Base-by-base conservation (phyloP, 1,139 yeast species). In the Debaryomyces nepalensis region DNA sequence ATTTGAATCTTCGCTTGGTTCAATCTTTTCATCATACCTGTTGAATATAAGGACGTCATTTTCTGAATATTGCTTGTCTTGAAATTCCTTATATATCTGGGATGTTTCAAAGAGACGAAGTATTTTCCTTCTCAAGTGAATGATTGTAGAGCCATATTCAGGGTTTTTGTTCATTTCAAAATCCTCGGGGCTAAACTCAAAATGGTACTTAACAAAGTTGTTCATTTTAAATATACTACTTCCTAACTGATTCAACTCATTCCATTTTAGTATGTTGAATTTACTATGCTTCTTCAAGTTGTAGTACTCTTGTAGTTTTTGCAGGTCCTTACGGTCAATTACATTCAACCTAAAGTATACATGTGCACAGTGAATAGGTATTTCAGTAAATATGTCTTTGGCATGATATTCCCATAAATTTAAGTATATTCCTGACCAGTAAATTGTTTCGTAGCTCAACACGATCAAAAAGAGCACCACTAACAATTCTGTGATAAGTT, bases 181-280 rank as follows among this genome's bases (percentile, higher is more conserved):
- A 55, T 89, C 97, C 50, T 85, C 95, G 0, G 91, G 90, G 33
- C 88, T 79, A 61, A 89, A 87, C 55, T 87, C 93, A 49, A 88
- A 73, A 55, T 85, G 87, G 54, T 82, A 86, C 35, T 68, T 72
- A 18, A 84, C 62, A 26, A 81, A 82, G 26, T 63, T 58, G 2
- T 54, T 51, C 37, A 63, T 53, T 21, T 53, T 48, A 49, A 66
- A 59, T 31, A 64, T 42, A 16, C 55, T 48, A 6, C 36, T 30
- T 6, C 61, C 61, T 15, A 55, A 38, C 14, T 52, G 52, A 40
- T 58, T 63, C 34, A 79, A 77, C 36, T 54, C 52, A 5, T 52
- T 55, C 54, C 65, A 56, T 31, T 57, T 47, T 47, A 64, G 54
- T 4, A 64, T 44, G 44, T 63, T 65, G 43, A 53, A 64, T 32